Percentiles rank a stretch among this genome's conserved stretches.
Conservation (phyloP, 305 asterid genomes). For the Fraxinus greggii region DNA sequence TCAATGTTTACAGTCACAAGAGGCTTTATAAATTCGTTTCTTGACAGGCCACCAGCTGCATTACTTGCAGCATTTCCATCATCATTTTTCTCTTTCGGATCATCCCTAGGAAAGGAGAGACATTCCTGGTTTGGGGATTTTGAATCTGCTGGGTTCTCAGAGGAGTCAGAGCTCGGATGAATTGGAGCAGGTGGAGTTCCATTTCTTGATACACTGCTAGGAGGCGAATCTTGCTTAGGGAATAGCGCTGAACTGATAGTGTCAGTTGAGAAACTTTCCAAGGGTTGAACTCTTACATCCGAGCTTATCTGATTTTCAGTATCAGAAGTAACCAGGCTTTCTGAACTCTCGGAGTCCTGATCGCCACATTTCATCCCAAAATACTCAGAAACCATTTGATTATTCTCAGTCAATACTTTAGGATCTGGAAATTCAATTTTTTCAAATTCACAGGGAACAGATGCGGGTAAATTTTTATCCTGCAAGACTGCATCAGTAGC, state of each 20-base stretch:
- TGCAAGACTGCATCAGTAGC: conserved; percentile 32
- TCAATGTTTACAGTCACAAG: conserved; percentile 35
- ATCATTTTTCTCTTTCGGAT: conserved; percentile 28
- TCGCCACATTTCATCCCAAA: conserved; percentile 52
- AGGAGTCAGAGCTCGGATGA: conserved; percentile 48
- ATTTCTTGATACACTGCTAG: conserved; percentile 39
- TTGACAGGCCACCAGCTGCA: conserved; percentile 24
- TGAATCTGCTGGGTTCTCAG: conserved; percentile 33
- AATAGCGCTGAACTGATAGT: not conserved
- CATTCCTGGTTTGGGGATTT: conserved; percentile 34
- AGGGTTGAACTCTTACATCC: conserved; percentile 38
- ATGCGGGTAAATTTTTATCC: conserved; percentile 38
- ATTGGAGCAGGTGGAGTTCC: conserved; percentile 37
- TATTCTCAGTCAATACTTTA: conserved; percentile 66
- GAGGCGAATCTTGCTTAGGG: conserved; percentile 39
- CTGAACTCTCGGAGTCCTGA: conserved; percentile 57
- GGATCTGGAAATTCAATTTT: conserved; percentile 97
- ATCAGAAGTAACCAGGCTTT: conserved; percentile 54
- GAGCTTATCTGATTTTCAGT: conserved; percentile 49
- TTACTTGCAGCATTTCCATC: conserved; percentile 31
- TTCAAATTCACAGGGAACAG: conserved; percentile 52
- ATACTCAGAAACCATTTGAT: conserved; percentile 87
- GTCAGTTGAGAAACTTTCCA: conserved; percentile 27
- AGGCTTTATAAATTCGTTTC: conserved; percentile 31
- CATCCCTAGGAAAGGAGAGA: conserved; percentile 35